phyloP scores from a whole-genome alignment of 192 early-diverging fungal species.

The Backusella tarrabulga region DNA sequence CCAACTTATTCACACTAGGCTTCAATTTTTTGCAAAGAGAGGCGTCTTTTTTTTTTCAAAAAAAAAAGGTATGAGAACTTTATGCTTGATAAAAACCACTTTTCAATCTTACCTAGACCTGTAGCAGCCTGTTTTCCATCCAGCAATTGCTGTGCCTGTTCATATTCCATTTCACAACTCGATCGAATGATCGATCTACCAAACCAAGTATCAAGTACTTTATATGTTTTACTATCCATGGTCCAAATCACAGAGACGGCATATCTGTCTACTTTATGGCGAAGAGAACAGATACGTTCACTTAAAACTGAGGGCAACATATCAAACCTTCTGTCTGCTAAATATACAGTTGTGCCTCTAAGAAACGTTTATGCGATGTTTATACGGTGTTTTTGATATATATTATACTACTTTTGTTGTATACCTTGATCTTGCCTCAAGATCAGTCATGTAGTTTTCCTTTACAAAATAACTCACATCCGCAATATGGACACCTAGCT shows the following conservation, averaged over 20 bases:
- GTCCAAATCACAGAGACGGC: constrained; percentile 75
- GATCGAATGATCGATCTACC: constrained; percentile 75
- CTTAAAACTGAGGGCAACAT: constrained; percentile 76
- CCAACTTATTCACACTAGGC: constrained; percentile 42
- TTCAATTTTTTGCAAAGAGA: constrained; percentile 19
- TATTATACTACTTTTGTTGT: not conserved
- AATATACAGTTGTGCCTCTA: constrained; percentile 74
- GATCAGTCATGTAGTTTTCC: constrained; percentile 60
- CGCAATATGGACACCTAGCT: constrained; percentile 79
- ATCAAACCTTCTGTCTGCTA: constrained; percentile 80
- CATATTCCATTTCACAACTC: constrained; percentile 72
- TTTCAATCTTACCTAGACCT: constrained; percentile 28
- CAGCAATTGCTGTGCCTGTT: constrained; percentile 71
- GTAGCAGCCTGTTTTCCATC: constrained; percentile 46
- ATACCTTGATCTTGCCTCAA: constrained; percentile 62
- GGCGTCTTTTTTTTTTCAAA: constrained; percentile 26
- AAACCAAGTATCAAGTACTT: constrained; percentile 64
- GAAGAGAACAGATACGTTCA: constrained; percentile 71
- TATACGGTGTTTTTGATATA: not conserved
- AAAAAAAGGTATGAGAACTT: too few species aligned
- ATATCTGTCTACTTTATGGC: constrained; percentile 63
- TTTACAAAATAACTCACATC: constrained; percentile 72
- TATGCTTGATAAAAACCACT: too few species aligned
- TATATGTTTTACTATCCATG: constrained; percentile 47
- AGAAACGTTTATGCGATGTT: not conserved